Evolutionary conservation across 2,329 filamentous ascomycete genomes (phyloP).

Genomic region (Dactylellina leptospora): DNA sequence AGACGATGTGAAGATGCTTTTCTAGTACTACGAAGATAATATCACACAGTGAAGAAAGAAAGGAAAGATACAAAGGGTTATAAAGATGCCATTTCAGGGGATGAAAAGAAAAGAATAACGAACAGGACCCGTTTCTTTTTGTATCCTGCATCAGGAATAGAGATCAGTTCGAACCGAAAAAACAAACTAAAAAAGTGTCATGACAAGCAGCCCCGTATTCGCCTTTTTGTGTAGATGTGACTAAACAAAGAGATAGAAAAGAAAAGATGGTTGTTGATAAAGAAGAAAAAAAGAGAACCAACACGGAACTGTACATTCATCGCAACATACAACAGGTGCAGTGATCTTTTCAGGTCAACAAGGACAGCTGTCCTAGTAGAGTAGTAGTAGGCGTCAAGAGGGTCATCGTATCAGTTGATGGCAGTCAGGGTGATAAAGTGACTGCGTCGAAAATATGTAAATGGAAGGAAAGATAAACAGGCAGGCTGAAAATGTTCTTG

Average conservation of each 20-base stretch:
- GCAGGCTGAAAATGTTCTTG: background rate
- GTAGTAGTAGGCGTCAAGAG: background rate
- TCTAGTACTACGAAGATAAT: conserved; percentile 53
- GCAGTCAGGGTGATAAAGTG: conserved; percentile 10
- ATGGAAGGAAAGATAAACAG: conserved; percentile 1
- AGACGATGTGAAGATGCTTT: conserved; percentile 24
- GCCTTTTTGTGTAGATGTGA: conserved; percentile 53
- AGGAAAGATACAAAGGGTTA: background rate
- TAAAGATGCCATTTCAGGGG: conserved; percentile 25
- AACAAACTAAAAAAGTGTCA: conserved; percentile 12
- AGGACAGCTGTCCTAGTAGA: background rate
- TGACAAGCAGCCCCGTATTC: conserved; percentile 50
- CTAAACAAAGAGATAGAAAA: conserved; percentile 46
- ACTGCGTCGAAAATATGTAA: conserved; percentile 15
- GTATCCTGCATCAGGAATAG: conserved; percentile 39
- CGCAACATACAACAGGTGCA: conserved; percentile 38
- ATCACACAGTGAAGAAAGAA: conserved; percentile 47
- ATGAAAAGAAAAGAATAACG: conserved; percentile 26
- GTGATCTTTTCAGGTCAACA: background rate
- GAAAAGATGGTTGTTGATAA: conserved; percentile 12
- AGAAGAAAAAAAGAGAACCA: conserved; percentile 2
- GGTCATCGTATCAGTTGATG: background rate
- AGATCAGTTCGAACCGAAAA: conserved; percentile 37
- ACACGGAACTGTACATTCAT: conserved; percentile 40
- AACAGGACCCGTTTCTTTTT: conserved; percentile 45